Base-by-base conservation (phyloP, 306 rosid species). In the Malus sylvestris region DNA sequence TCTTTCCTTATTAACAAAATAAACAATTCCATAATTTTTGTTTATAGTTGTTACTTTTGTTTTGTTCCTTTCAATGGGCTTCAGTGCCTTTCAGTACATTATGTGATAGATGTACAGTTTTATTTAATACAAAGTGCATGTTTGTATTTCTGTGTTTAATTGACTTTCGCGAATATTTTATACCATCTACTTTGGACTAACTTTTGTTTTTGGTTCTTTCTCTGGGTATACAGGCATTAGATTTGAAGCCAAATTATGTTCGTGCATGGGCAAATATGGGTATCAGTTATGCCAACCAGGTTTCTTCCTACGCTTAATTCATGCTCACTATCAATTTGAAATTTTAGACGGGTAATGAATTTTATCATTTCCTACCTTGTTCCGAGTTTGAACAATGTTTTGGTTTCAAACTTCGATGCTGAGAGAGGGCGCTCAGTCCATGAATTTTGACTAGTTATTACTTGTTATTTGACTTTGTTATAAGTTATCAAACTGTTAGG, bases 221-320 rank as follows among this genome's bases (percentile, higher is more conserved):
- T 81, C 19, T 67, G 51, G 75, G 13, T 71, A 70, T 81, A 25
- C 87, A 95, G 98, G 99, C 99, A 27, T 85, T 95, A 44, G 99
- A 95, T 89, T 88, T 95, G 86, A 95, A 95, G 85, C 99, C 99
- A 71, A 95, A 95, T 81, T 95, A 95, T 71, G 99, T 95, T 64
- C 99, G 98, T 69, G 99, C 99, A 63, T 95, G 99, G 99, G 97
- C 99, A 73, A 95, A 95, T 80, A 95, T 95, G 97, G 99, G 99
- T 73, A 92, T 95, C 87, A 92, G 99, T 69, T 95, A 90, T 67
- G 99, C 99, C 61, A 95, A 95, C 83, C 99, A 95, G 97, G 99
- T 95, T 67, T 52, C 76, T 79, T 72, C 67, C 62, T 38, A 23
- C 33, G 8, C 75, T 72, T 35, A 25, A 30, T 59, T 80, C 82